These are phyloP conservation scores for Haberlea rhodopensis DNA, from an alignment of 257 asterid species.

Conservation along the genomic window DNA sequence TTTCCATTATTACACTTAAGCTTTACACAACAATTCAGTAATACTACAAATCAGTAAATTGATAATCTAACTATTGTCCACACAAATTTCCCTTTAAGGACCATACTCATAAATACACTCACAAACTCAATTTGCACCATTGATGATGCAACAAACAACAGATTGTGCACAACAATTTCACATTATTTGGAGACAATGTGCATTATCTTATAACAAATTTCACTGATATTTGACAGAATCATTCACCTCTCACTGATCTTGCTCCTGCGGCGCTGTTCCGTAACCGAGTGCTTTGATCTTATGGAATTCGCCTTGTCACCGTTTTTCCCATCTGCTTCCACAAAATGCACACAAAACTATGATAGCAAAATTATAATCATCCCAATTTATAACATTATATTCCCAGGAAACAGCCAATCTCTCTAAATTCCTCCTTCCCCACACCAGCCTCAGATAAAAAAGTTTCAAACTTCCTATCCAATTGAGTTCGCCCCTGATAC, in stretches of 20 bases:
- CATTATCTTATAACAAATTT: too few species aligned
- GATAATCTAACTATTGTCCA: too few species aligned
- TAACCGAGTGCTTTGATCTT: conserved; percentile 66
- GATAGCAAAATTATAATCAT: conserved; percentile 11
- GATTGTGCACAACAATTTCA: too few species aligned
- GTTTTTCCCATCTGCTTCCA: conserved; percentile 54
- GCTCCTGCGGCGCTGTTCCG: conserved; percentile 72
- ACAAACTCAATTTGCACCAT: too few species aligned
- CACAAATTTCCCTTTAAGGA: too few species aligned
- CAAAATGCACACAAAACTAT: conserved; percentile 25
- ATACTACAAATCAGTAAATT: too few species aligned
- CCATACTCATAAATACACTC: too few species aligned
- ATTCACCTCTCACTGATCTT: conserved; percentile 64
- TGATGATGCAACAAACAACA: too few species aligned
- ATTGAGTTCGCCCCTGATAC: neutral
- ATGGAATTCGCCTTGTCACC: conserved; percentile 52
- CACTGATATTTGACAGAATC: neutral
- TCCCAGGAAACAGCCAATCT: neutral
- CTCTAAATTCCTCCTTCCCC: neutral
- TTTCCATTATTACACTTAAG: too few species aligned
- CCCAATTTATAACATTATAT: conserved; percentile 20
- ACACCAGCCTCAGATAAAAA: neutral
- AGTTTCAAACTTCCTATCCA: too few species aligned
- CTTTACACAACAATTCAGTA: too few species aligned
- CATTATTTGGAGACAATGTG: too few species aligned